These are phyloP conservation scores for Scenedesmus sp. DNA, from an alignment of 163 green algal genomes.

Conservation along the genomic window DNA sequence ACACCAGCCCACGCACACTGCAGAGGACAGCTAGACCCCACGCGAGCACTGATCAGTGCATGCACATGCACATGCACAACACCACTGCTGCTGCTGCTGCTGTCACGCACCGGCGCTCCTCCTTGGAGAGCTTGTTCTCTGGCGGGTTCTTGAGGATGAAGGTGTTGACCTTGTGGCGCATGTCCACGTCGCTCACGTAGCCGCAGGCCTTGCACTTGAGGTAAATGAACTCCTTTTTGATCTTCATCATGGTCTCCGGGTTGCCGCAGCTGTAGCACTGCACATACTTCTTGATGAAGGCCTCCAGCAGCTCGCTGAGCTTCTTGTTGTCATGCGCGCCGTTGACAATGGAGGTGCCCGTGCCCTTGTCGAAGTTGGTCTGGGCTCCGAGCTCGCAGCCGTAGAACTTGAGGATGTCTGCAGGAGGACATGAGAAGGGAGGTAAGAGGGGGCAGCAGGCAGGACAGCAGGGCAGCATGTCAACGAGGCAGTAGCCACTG, in stretches of 20 bases:
- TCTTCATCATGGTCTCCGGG: slow-evolving; percentile 94
- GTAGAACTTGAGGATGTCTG: slow-evolving; percentile 98
- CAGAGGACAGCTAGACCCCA: too few relatives aligned
- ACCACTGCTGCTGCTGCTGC: neutral
- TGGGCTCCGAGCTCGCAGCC: slow-evolving; percentile 97
- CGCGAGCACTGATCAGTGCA: neutral
- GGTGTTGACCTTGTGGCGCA: slow-evolving; percentile 96
- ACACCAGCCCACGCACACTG: too few relatives aligned
- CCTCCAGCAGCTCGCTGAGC: slow-evolving; percentile 95
- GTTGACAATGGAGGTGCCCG: slow-evolving; percentile 97
- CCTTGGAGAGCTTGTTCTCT: slow-evolving; percentile 94
- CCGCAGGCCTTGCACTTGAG: slow-evolving; percentile 98
- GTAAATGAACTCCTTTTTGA: slow-evolving; percentile 90
- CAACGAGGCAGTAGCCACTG: neutral
- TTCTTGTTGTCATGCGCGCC: slow-evolving; percentile 81
- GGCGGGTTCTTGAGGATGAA: slow-evolving; percentile 99
- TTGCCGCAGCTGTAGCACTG: slow-evolving; percentile 99
- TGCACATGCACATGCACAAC: neutral
- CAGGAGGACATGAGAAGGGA: neutral
- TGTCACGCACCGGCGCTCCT: slow-evolving; percentile 85
- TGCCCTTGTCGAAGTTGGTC: slow-evolving; percentile 97
- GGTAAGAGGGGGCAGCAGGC: neutral
- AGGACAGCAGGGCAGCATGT: neutral
- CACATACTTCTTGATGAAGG: slow-evolving; percentile 97
- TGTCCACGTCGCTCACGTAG: slow-evolving; percentile 91